These are phyloP conservation scores for Chaetomium sp. DNA, from an alignment of 2,329 filamentous ascomycete species.

Conservation along the genomic window DNA sequence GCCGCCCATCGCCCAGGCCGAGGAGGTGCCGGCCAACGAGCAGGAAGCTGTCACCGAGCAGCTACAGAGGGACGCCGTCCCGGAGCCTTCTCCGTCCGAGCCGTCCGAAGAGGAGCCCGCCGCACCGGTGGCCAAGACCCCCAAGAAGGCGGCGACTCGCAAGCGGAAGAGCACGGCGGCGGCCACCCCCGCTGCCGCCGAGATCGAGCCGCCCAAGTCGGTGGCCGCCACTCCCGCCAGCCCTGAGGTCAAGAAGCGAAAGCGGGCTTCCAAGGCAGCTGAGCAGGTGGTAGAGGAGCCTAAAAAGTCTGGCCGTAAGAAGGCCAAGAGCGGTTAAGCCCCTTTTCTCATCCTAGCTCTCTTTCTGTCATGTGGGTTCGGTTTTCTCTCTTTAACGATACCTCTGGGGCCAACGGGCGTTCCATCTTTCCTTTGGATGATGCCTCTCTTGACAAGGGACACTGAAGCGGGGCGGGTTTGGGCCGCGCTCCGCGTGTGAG, in stretches of 20 bases:
- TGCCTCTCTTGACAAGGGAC: constrained; percentile 24
- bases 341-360: constrained; percentile 33
- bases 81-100: constrained; percentile 38
- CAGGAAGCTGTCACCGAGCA: constrained; percentile 62
- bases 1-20: constrained; percentile 51
- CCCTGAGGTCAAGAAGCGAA: constrained; percentile 63
- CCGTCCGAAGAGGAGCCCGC: constrained; percentile 46
- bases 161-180: constrained; percentile 55
- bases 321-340: constrained; percentile 49
- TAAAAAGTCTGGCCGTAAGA: constrained; percentile 63
- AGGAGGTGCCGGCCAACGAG: constrained; percentile 50
- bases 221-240: constrained; percentile 50
- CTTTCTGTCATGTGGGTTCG: constrained; percentile 30
- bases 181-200: constrained; percentile 50
- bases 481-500: background rate
- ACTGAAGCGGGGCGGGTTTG: background rate
- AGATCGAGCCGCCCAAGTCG: constrained; percentile 46
- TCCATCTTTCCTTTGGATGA: constrained; percentile 29
- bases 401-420: constrained; percentile 29
- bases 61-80: constrained; percentile 50
- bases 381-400: constrained; percentile 40
- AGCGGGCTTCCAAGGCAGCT: constrained; percentile 59
- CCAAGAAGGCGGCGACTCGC: constrained; percentile 57
- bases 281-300: constrained; percentile 58
- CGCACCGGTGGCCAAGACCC: constrained; percentile 54